A percentile compares a stretch with the other conserved stretches of the same genome.
Evolutionary conservation across 2,329 filamentous ascomycete species (phyloP).

Genomic region (Pseudopithomyces maydicus): DNA sequence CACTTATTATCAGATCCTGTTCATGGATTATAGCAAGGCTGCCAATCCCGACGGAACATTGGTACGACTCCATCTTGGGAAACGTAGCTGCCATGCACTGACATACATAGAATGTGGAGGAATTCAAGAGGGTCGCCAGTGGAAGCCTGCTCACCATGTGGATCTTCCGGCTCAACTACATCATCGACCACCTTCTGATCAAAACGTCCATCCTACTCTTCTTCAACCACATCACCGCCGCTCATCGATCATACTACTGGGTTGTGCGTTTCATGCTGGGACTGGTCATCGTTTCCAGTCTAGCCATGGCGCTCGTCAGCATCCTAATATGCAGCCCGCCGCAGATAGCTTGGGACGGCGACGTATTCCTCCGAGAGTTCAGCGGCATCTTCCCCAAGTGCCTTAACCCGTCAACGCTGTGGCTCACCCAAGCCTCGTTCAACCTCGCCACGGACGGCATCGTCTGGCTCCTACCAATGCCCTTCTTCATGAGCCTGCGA

Average conservation of each 20-base stretch:
- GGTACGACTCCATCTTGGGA: neutral
- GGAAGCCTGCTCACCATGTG: slow-evolving; percentile 26
- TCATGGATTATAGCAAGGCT: slow-evolving; percentile 23
- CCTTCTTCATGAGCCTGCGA: slow-evolving; percentile 51
- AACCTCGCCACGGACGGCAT: slow-evolving; percentile 49
- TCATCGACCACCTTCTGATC: slow-evolving; percentile 35
- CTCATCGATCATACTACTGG: slow-evolving; percentile 31
- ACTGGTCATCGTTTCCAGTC: slow-evolving; percentile 25
- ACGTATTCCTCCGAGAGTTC: slow-evolving; percentile 25
- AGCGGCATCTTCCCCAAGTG: slow-evolving; percentile 25
- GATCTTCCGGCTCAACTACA: slow-evolving; percentile 36
- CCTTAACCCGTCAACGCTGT: slow-evolving; percentile 31
- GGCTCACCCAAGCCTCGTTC: slow-evolving; percentile 45
- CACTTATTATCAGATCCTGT: slow-evolving; percentile 34
- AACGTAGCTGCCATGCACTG: neutral
- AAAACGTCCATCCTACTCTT: slow-evolving; percentile 42
- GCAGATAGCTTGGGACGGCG: slow-evolving; percentile 30
- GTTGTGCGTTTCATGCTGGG: slow-evolving; percentile 26
- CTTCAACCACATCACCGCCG: slow-evolving; percentile 36
- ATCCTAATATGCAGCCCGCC: slow-evolving; percentile 35
- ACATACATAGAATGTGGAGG: slow-evolving; percentile 17
- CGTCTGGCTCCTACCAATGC: slow-evolving; percentile 51
- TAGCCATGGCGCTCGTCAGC: slow-evolving; percentile 33
- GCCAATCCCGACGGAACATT: neutral
- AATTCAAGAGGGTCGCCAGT: slow-evolving; percentile 13